These are phyloP conservation scores for Vaccinium myrtillus DNA, from an alignment of 148 eudicot genomes.

Conservation along the genomic window DNA sequence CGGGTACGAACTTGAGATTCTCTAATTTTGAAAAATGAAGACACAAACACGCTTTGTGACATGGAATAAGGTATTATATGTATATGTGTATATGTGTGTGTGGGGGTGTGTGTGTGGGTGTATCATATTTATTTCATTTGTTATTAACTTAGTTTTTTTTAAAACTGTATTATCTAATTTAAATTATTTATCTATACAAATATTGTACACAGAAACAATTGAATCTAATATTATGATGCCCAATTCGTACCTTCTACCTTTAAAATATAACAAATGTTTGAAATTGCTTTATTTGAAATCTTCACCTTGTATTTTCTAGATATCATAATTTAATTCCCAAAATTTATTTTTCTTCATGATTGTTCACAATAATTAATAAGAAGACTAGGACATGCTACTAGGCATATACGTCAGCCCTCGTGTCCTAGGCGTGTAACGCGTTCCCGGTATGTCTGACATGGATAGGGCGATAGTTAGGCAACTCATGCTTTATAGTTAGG, in stretches of 20 bases:
- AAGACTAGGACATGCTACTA: not conserved
- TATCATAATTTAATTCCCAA: not conserved
- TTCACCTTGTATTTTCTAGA: not conserved
- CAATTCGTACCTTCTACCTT: not conserved
- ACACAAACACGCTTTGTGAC: not conserved
- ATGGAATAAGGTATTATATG: not conserved
- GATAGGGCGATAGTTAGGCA: not conserved
- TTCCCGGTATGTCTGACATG: not conserved
- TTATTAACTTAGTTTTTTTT: no score
- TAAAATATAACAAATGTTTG: not conserved
- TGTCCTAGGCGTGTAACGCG: not conserved
- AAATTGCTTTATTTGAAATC: not conserved
- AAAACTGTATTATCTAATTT: not conserved
- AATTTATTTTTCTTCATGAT: not conserved
- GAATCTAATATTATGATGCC: not conserved
- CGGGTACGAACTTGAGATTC: not conserved
- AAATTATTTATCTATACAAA: not conserved
- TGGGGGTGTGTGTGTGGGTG: no score
- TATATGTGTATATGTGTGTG: no score
- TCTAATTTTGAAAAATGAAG: not conserved
- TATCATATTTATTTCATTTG: no score
- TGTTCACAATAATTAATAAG: not conserved
- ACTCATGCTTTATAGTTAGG: not conserved
- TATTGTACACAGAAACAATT: not conserved
- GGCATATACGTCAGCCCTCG: not conserved